phyloP scores from a whole-genome alignment of 257 asterid species.

The Eustoma russellianum region DNA sequence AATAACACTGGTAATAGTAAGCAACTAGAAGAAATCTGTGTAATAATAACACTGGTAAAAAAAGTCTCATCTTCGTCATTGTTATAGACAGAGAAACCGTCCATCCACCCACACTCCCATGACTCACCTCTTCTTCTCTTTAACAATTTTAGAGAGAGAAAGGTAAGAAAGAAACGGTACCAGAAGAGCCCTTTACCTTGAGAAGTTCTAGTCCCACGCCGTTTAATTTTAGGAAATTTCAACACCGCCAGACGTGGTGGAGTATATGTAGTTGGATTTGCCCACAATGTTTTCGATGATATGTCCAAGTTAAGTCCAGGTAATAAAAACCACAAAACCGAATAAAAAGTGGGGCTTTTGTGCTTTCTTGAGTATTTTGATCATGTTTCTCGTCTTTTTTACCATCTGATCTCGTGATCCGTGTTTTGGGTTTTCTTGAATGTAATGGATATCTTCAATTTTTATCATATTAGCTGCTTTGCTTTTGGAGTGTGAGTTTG shows the following conservation, averaged over 20 bases:
- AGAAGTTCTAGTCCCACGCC: conserved; percentile 11
- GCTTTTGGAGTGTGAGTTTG: too few relatives aligned
- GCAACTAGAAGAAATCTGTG: conserved; percentile 64
- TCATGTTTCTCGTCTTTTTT: not conserved
- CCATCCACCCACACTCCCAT: not conserved
- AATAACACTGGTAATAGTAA: conserved; percentile 3
- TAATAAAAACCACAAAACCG: not conserved
- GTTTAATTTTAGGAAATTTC: not conserved
- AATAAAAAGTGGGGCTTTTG: not conserved
- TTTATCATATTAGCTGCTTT: too few relatives aligned
- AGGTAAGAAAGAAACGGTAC: not conserved
- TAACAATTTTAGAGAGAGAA: not conserved
- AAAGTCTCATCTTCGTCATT: conserved; percentile 8
- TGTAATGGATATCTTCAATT: too few relatives aligned
- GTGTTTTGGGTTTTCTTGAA: too few relatives aligned
- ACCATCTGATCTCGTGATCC: too few relatives aligned
- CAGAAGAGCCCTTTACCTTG: conserved; percentile 2
- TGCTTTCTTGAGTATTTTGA: not conserved
- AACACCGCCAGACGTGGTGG: conserved; percentile 25
- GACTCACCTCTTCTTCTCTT: not conserved
- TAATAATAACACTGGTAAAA: conserved; percentile 11
- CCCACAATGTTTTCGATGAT: conserved; percentile 5
- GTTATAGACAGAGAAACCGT: conserved; percentile 11
- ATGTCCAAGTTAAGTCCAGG: conserved; percentile 11
- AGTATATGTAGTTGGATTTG: conserved; percentile 17